phyloP scores from a whole-genome alignment of 2,329 filamentous ascomycete genomes.

The Fusarium sp. region DNA sequence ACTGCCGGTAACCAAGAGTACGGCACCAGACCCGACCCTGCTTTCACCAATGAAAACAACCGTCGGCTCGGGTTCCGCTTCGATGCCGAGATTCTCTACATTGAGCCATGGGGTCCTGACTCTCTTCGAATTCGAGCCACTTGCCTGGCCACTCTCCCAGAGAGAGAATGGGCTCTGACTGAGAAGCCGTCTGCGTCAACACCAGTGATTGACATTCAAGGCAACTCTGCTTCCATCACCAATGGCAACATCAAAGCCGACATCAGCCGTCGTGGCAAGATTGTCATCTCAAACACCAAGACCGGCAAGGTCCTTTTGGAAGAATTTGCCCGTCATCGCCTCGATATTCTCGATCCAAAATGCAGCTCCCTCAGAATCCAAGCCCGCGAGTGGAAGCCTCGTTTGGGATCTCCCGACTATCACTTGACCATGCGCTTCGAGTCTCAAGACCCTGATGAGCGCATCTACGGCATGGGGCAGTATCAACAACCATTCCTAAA shows the following conservation, averaged over 20 bases:
- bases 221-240: constrained; percentile 30
- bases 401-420: constrained; percentile 61
- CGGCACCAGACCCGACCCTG: constrained; percentile 25
- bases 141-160: constrained; percentile 49
- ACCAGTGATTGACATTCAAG: constrained; percentile 32
- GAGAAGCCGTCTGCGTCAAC: constrained; percentile 9
- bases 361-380: constrained; percentile 67
- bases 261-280: constrained; percentile 44
- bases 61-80: constrained; percentile 43
- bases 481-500: constrained; percentile 74
- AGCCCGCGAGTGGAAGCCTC: constrained; percentile 67
- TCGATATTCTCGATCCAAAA: constrained; percentile 64
- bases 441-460: constrained; percentile 63
- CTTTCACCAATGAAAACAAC: constrained; percentile 31
- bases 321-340: constrained; percentile 45
- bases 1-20: constrained; percentile 24
- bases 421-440: constrained; percentile 70
- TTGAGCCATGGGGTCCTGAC: constrained; percentile 60
- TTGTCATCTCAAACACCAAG: constrained; percentile 41
- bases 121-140: constrained; percentile 60
- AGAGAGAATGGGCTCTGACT: constrained; percentile 52
- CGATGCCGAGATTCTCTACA: constrained; percentile 59
- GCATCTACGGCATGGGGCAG: constrained; percentile 76
- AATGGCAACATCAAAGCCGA: constrained; percentile 47
- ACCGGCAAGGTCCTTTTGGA: constrained; percentile 44